Percentiles rank a stretch among this genome's conserved stretches.
These are phyloP conservation scores for Arxiozyma telluris DNA, from an alignment of 1,139 yeast species.

Conservation along the genomic window DNA sequence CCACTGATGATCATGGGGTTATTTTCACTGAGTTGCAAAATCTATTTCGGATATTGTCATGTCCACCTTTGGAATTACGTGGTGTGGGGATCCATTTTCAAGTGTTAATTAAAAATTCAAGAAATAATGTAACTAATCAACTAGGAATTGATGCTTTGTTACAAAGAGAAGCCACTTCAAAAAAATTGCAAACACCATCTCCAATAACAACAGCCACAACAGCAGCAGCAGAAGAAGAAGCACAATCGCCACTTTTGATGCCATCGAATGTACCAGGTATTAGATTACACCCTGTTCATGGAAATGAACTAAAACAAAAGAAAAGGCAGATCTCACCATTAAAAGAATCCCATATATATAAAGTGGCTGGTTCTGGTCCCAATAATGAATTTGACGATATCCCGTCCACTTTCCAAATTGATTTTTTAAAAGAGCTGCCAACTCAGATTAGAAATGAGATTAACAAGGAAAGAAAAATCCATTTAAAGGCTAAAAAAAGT, in stretches of 20 bases:
- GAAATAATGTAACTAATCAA: conserved; percentile 9
- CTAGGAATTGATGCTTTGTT: neutral
- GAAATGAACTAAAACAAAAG: neutral
- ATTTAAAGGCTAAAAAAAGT: conserved; percentile 31
- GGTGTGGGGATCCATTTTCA: conserved; percentile 70
- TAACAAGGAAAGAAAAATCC: conserved; percentile 24
- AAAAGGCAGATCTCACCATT: conserved; percentile 2
- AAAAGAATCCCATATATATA: conserved; percentile 1
- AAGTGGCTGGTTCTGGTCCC: neutral
- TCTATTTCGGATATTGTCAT: conserved; percentile 45
- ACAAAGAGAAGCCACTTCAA: neutral
- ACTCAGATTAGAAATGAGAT: conserved; percentile 28
- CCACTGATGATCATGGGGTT: conserved; percentile 55
- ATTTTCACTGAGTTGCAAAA: conserved; percentile 54
- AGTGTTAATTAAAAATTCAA: conserved; percentile 33
- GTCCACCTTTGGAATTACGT: conserved; percentile 61
- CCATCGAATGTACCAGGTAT: neutral
- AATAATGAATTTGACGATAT: neutral
- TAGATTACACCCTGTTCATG: neutral
- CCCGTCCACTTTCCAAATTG: conserved; percentile 14
- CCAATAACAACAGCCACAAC: no score
- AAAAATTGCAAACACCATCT: neutral
- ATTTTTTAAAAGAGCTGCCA: conserved; percentile 24
- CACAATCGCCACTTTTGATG: conserved; percentile 1
- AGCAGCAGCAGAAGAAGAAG: neutral